Conservation (phyloP, 1,139 yeast genomes). For the Pichia sp. region DNA sequence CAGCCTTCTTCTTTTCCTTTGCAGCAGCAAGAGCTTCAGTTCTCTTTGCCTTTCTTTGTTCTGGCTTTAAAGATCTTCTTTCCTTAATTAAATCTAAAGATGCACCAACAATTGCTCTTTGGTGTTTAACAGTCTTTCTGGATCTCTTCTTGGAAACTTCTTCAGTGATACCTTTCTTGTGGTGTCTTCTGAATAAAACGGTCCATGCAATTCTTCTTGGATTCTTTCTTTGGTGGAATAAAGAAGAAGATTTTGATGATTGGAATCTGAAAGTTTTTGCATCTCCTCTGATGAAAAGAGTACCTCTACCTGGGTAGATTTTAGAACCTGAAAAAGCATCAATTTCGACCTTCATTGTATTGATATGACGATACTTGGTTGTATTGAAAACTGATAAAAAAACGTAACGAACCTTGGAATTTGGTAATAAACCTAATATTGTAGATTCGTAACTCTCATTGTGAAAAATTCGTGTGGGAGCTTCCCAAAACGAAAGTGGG, state of each 20-base stretch:
- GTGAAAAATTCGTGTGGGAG: background rate
- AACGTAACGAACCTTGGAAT: background rate
- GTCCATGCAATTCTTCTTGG: conserved; percentile 99
- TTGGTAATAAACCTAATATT: background rate
- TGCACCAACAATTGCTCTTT: conserved; percentile 99
- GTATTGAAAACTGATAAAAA: background rate
- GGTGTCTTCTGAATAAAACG: conserved; percentile 98
- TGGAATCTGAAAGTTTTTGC: conserved; percentile 99
- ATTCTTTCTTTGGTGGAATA: conserved; percentile 99
- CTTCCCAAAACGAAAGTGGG: background rate
- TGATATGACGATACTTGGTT: conserved; percentile 8
- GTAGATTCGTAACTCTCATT: background rate
- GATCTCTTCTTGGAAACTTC: conserved; percentile 96
- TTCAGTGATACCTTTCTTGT: conserved; percentile 99
- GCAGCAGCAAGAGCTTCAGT: conserved; percentile 84
- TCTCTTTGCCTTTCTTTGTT: conserved; percentile 97
- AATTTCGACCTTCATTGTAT: conserved; percentile 94
- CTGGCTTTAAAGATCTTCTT: conserved; percentile 94
- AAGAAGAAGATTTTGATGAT: conserved; percentile 94
- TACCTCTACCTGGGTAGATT: conserved; percentile 99
- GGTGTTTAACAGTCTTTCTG: conserved; percentile 96
- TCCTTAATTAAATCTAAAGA: conserved; percentile 96
- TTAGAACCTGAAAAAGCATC: conserved; percentile 99
- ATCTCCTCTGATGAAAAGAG: conserved; percentile 99
- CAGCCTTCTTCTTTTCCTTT: conserved; percentile 93